Evolutionary conservation across 1,284 basidiomycete species (phyloP).

Genomic region (Papiliotrema terrestris): DNA sequence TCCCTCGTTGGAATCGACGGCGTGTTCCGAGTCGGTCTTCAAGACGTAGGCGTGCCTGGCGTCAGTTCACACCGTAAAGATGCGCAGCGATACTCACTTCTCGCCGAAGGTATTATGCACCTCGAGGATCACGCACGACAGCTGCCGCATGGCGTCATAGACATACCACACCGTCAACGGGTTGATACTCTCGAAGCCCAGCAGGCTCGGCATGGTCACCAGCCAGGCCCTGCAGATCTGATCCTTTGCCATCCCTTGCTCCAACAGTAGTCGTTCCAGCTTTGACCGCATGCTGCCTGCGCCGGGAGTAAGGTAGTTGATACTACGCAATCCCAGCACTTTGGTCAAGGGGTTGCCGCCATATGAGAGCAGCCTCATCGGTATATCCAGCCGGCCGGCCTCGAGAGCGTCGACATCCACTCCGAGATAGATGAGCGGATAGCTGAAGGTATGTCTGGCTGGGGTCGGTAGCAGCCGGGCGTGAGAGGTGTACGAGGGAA

Average conservation of each 20-base stretch:
- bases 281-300: conserved; percentile 33
- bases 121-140: conserved; percentile 63
- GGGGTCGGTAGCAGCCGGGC: conserved; percentile 19
- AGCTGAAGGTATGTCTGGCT: conserved; percentile 45
- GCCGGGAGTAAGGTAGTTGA: conserved; percentile 54
- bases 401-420: conserved; percentile 62
- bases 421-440: conserved; percentile 62
- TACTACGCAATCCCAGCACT: conserved; percentile 54
- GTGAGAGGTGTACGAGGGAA: conserved; percentile 22
- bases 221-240: conserved; percentile 60
- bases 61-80: neutral
- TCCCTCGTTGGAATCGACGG: conserved; percentile 10
- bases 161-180: conserved; percentile 71
- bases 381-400: conserved; percentile 53
- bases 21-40: conserved; percentile 7
- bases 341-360: conserved; percentile 18
- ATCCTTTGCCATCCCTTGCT: conserved; percentile 15
- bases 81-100: conserved; percentile 53
- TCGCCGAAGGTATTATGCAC: conserved; percentile 78
- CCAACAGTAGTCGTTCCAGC: conserved; percentile 15
- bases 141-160: conserved; percentile 48
- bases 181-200: conserved; percentile 70
- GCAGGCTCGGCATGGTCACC: conserved; percentile 68
- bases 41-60: conserved; percentile 28
- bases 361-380: conserved; percentile 23